phyloP scores from a whole-genome alignment of 129 eudicot genomes.

The Flaveria linearis region DNA sequence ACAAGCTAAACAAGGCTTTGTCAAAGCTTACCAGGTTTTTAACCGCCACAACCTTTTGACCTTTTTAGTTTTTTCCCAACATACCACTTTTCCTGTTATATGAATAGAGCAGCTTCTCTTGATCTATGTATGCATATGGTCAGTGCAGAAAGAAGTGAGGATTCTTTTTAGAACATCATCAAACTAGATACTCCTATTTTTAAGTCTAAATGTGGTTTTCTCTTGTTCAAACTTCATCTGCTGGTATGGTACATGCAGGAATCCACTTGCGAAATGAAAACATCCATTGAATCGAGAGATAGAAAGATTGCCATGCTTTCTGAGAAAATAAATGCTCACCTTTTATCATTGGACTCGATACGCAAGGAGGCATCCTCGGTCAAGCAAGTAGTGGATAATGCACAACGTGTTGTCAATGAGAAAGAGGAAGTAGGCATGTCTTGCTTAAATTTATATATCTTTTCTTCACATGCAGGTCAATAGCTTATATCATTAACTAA shows the following conservation, averaged over 20 bases:
- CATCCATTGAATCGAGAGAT: constrained; percentile 57
- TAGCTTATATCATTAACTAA: constrained; percentile 13
- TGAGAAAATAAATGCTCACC: constrained; percentile 54
- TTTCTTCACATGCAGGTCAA: constrained; percentile 24
- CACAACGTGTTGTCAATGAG: constrained; percentile 39
- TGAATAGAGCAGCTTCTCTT: constrained; percentile 19
- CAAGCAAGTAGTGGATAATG: constrained; percentile 51
- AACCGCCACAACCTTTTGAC: too few species aligned
- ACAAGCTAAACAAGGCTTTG: constrained; percentile 51
- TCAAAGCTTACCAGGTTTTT: constrained; percentile 62
- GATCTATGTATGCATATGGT: constrained; percentile 10
- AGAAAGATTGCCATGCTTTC: constrained; percentile 48
- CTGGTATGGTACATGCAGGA: constrained; percentile 51
- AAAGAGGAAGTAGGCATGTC: constrained; percentile 71
- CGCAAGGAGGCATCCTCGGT: constrained; percentile 54
- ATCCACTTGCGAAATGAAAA: constrained; percentile 58
- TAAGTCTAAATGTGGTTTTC: constrained; percentile 20
- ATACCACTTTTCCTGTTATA: constrained; percentile 1
- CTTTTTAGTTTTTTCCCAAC: too few species aligned
- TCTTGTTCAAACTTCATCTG: constrained; percentile 17
- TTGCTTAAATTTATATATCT: constrained; percentile 8
- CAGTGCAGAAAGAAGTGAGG: not conserved
- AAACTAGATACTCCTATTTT: not conserved
- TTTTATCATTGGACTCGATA: constrained; percentile 37
- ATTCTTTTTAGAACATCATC: constrained; percentile 5